Evolutionary conservation across 257 asterid species (phyloP), one percentile per base, ranked within the genome.

Genomic region (Solanum pimpinellifolium): DNA sequence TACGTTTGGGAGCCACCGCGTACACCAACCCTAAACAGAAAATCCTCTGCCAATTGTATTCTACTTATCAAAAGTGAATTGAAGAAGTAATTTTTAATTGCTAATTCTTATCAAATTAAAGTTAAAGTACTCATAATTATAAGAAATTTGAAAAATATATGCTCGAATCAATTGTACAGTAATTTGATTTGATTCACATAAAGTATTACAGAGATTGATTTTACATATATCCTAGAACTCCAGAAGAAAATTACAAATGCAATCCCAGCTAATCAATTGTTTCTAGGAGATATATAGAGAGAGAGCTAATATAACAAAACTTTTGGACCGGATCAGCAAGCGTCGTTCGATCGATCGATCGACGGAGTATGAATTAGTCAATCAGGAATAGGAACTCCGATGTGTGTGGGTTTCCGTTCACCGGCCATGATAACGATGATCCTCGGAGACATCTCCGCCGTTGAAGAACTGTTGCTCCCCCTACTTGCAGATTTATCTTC

Each of bases 351-450:
- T 33, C 35, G 33, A 31, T 3, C 0, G 47, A 18, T 21, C 12
- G 8, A 18, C 31, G 14, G 14, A 83, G 5, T 35, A 8, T 35
- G 16, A 46, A 52, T 52, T 16, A 52, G 23, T 83, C 77, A 41
- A 76, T 80, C 42, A 2, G 84, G 23, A 27, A 85, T 39, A 1
- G 87, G 87, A 85, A 70, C 49, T 49, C 82, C 87, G 42, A 85
- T 35, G 16, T 85, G 83, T 18, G 47, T 69, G 52, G 87, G 87
- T 14, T 85, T 46, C 49, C 41, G 23, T 46, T 85, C 83, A 16
- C 87, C 87, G n/a, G 87, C 83, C 87, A 85, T 70, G 10, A 85
- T 27, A 9, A 85, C 87, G 29, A 85, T 15, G 87, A 85, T 27
- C 13, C 69, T 85, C 16, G 83, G 87, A 21, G 83, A 25, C 47